Evolutionary conservation across 2,329 filamentous ascomycete genomes (phyloP).

Genomic region (Cytospora chrysosperma): DNA sequence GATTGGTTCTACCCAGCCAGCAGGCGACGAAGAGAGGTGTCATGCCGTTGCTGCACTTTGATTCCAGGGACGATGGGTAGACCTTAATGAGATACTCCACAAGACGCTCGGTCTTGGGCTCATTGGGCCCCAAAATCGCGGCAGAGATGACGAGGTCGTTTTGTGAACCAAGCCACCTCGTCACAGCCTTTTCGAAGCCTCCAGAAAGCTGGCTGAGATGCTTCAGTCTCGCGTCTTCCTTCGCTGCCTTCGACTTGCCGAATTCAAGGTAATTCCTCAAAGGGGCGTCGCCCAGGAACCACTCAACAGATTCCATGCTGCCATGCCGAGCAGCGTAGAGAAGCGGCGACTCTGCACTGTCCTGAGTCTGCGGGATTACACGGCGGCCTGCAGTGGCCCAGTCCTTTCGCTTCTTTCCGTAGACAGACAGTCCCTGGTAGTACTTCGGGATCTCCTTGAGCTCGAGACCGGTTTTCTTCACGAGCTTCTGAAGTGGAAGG

Average conservation of each 20-base stretch:
- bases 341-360: constrained; percentile 55
- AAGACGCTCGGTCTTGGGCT: constrained; percentile 47
- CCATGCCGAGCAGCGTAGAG: constrained; percentile 56
- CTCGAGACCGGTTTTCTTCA: constrained; percentile 64
- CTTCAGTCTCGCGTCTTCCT: constrained; percentile 60
- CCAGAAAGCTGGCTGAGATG: constrained; percentile 58
- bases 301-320: constrained; percentile 69
- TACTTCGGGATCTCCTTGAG: constrained; percentile 64
- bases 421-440: constrained; percentile 76
- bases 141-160: constrained; percentile 66
- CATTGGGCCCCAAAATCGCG: constrained; percentile 50
- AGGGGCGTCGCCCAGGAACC: constrained; percentile 73
- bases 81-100: constrained; percentile 65
- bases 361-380: constrained; percentile 39
- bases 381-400: constrained; percentile 67
- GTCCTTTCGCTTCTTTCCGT: constrained; percentile 69
- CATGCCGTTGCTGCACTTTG: constrained; percentile 54
- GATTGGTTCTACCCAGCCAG: constrained; percentile 50
- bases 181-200: constrained; percentile 63
- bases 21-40: constrained; percentile 72
- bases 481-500: constrained; percentile 65
- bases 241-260: constrained; percentile 55
- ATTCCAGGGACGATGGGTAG: constrained; percentile 61
- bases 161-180: constrained; percentile 60
- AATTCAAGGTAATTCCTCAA: constrained; percentile 68